These are phyloP conservation scores for Apiotrichum porosum DNA, from an alignment of 1,284 basidiomycete species.

Conservation along the genomic window DNA sequence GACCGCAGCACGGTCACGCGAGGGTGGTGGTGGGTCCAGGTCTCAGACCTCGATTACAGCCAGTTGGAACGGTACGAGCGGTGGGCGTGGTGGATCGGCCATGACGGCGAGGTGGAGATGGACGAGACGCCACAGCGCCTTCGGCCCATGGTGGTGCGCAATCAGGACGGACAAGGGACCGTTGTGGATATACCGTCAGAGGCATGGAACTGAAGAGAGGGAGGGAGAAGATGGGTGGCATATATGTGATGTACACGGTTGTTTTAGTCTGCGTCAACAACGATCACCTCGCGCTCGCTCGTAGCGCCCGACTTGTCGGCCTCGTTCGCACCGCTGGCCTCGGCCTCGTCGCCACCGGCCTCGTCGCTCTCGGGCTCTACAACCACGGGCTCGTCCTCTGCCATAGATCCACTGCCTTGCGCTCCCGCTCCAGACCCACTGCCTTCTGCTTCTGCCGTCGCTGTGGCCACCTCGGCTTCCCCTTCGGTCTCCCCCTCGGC, in stretches of 20 bases:
- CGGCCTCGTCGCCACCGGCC: too few species aligned
- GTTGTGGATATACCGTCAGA: neutral
- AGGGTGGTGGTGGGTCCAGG: conserved; percentile 11
- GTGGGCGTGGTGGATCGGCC: neutral
- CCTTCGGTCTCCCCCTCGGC: too few species aligned
- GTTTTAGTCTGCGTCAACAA: too few species aligned
- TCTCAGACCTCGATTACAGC: conserved; percentile 8
- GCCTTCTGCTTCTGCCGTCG: neutral
- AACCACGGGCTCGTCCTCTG: neutral
- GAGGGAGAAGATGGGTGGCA: too few species aligned
- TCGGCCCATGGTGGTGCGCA: conserved; percentile 7
- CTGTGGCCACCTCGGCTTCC: neutral
- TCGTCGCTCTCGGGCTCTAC: too few species aligned
- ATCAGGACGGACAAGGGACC: conserved; percentile 8
- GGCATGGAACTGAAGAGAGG: conserved; percentile 1
- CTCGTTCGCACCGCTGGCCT: too few species aligned
- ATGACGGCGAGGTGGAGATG: neutral
- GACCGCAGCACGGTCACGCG: neutral
- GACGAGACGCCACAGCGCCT: neutral
- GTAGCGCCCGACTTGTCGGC: too few species aligned
- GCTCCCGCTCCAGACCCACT: neutral
- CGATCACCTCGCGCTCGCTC: neutral
- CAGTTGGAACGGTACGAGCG: conserved; percentile 9
- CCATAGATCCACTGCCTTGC: neutral
- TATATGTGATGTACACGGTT: too few species aligned